phyloP scores from a whole-genome alignment of 2,329 filamentous ascomycete species.

The Trichoderma koningii region DNA sequence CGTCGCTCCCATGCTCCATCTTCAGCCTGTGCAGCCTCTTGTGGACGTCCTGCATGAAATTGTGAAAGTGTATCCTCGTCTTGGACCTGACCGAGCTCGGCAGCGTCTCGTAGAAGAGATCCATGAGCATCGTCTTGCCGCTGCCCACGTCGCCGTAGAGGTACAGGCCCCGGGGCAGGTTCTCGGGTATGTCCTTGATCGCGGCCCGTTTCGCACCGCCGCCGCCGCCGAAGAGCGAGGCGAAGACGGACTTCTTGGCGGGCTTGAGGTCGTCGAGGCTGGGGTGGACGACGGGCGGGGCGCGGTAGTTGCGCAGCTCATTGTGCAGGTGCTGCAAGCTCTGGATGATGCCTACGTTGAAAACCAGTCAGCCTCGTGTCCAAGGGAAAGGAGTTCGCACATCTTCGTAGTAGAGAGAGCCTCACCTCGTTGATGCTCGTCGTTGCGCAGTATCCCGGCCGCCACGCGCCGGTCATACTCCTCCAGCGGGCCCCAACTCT shows the following conservation, averaged over 20 bases:
- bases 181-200: conserved; percentile 62
- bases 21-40: conserved; percentile 87
- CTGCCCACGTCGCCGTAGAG: conserved; percentile 96
- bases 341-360: conserved; percentile 73
- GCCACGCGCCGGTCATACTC: conserved; percentile 87
- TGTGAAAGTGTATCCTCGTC: conserved; percentile 96
- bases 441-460: conserved; percentile 73
- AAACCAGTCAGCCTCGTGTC: background rate
- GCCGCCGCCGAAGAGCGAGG: conserved; percentile 62
- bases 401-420: background rate
- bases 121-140: conserved; percentile 99
- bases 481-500: conserved; percentile 69
- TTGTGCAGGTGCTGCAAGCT: conserved; percentile 87
- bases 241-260: conserved; percentile 55
- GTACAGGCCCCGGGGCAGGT: conserved; percentile 85
- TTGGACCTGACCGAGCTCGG: conserved; percentile 78
- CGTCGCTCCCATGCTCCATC: conserved; percentile 81
- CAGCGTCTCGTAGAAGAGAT: conserved; percentile 92
- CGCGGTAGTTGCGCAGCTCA: conserved; percentile 71
- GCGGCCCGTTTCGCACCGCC: conserved; percentile 41
- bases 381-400: background rate
- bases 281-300: conserved; percentile 75
- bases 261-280: conserved; percentile 69
- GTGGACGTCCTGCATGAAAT: conserved; percentile 99
- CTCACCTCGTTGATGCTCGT: conserved; percentile 84